phyloP scores from a whole-genome alignment of 1,284 basidiomycete genomes.

The Ceratobasidium sp. region DNA sequence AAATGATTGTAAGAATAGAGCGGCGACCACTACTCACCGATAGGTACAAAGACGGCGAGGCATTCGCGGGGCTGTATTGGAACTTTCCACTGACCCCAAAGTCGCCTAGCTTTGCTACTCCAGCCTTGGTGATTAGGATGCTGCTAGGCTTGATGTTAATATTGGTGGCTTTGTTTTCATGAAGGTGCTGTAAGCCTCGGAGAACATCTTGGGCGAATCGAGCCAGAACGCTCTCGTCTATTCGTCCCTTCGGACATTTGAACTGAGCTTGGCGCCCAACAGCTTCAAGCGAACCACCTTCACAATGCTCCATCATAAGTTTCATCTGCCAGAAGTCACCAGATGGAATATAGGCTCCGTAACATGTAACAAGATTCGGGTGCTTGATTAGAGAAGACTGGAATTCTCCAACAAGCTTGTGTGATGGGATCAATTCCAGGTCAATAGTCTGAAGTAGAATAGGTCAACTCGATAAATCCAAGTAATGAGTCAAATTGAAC shows the following conservation, averaged over 20 bases:
- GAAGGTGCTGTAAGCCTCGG: slow-evolving; percentile 92
- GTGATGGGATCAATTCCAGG: slow-evolving; percentile 86
- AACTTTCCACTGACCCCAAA: slow-evolving; percentile 98
- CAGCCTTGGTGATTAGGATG: slow-evolving; percentile 87
- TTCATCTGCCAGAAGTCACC: slow-evolving; percentile 84
- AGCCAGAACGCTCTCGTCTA: slow-evolving; percentile 93
- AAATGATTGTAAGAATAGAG: too few species aligned
- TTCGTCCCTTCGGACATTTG: slow-evolving; percentile 77
- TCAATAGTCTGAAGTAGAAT: slow-evolving; percentile 87
- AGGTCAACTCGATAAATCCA: too few species aligned
- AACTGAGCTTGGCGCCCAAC: slow-evolving; percentile 86
- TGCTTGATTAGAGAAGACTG: slow-evolving; percentile 89
- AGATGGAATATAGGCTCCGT: slow-evolving; percentile 95
- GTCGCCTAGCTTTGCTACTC: slow-evolving; percentile 93
- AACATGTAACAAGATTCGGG: slow-evolving; percentile 91
- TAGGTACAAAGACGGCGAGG: slow-evolving; percentile 97
- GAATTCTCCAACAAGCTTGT: slow-evolving; percentile 93
- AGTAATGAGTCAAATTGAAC: too few species aligned
- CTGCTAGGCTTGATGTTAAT: slow-evolving; percentile 99
- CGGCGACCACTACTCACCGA: slow-evolving; percentile 97
- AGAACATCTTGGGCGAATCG: slow-evolving; percentile 92
- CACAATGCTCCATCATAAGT: slow-evolving; percentile 95
- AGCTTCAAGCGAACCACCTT: slow-evolving; percentile 89
- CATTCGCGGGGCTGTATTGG: slow-evolving; percentile 90
- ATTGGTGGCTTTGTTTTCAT: slow-evolving; percentile 93